A percentile compares a stretch with the other conserved stretches of the same genome.
phyloP scores from a whole-genome alignment of 345 rosid genomes.

The Camelina laxa region DNA sequence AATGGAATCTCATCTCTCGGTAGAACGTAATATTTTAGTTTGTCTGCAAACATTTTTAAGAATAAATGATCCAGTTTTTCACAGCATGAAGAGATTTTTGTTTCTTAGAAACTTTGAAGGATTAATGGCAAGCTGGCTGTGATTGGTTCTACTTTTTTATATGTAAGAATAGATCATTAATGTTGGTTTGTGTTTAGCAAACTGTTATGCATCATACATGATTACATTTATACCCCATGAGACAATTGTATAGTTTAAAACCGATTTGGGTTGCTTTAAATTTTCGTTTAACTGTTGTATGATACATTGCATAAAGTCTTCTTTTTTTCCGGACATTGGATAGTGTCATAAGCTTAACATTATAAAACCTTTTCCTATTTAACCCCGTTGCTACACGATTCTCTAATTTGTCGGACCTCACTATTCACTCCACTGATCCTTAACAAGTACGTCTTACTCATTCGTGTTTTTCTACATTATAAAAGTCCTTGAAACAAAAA shows the following conservation, averaged over 20 bases:
- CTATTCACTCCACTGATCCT: slow-evolving; percentile 7
- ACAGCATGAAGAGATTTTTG: not conserved
- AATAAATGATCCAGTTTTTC: not conserved
- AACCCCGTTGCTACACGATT: slow-evolving; percentile 10
- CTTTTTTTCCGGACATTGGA: not conserved
- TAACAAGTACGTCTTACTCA: not conserved
- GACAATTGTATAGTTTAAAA: not conserved
- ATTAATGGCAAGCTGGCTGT: not conserved
- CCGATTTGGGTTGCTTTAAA: not conserved
- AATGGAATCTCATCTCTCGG: not conserved
- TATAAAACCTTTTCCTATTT: not conserved
- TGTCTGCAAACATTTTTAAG: slow-evolving; percentile 19
- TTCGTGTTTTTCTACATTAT: not conserved
- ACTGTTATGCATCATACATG: slow-evolving; percentile 8
- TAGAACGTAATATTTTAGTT: slow-evolving; percentile 19
- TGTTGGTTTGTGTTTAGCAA: slow-evolving; percentile 3
- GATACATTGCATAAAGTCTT: slow-evolving; percentile 3
- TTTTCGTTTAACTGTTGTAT: not conserved
- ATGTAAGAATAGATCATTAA: slow-evolving; percentile 3
- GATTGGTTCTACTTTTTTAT: not conserved
- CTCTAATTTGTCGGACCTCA: not conserved
- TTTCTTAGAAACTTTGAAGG: not conserved
- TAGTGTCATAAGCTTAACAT: slow-evolving; percentile 4
- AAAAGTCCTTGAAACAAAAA: not conserved
- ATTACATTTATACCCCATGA: not conserved